Base-by-base conservation (phyloP, 2,329 filamentous ascomycete genomes). In the Hymenoscyphus scutula region DNA sequence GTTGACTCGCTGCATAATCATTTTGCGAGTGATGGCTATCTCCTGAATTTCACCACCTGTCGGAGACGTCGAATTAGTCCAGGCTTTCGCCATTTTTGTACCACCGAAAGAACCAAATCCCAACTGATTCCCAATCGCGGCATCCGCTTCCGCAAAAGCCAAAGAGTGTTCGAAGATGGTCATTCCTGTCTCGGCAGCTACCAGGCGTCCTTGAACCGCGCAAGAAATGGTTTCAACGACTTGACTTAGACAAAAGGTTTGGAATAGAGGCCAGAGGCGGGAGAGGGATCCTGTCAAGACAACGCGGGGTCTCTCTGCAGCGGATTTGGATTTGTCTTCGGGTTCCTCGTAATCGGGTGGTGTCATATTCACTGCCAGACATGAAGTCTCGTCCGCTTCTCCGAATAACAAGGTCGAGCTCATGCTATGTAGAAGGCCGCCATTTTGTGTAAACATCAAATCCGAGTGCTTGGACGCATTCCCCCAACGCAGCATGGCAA, bases 101-200 rank as follows among this genome's bases (percentile, higher is more conserved):
- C 60, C 68, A 8, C 70, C 72, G 76, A 53, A 82, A 80, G 86
- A 70, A 0, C 88, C 86, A 75, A 92, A 85, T 13, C 89, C 89
- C 15, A 97, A 83, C 58, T 92, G 90, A 67, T 88, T 90, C 69
- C 88, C 88, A 54, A 97, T 88, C 67, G 93, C 90, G 32, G 91
- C 89, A 74, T 99, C 95, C 8, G 94, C 94, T 76, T 99, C 95
- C 11, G 94, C 92, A 77, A 98, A 99, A 2, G 94, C 94, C 8
- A 99, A 81, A 0, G 93, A 97, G 73, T 97, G 93, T 74, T 99
- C 95, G 71, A 98, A 97, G 1, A 97, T 84, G 0, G 93, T 97
- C 91, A 98, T 97, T 19, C 92, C 93, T 1, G 92, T 96, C 77
- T 98, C 95, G 0, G 91, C 89, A 66, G 90, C 85, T 0, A 91